These are phyloP conservation scores for Stachybotrys chlorohalonatus DNA, from an alignment of 2,329 filamentous ascomycete genomes.

Conservation along the genomic window DNA sequence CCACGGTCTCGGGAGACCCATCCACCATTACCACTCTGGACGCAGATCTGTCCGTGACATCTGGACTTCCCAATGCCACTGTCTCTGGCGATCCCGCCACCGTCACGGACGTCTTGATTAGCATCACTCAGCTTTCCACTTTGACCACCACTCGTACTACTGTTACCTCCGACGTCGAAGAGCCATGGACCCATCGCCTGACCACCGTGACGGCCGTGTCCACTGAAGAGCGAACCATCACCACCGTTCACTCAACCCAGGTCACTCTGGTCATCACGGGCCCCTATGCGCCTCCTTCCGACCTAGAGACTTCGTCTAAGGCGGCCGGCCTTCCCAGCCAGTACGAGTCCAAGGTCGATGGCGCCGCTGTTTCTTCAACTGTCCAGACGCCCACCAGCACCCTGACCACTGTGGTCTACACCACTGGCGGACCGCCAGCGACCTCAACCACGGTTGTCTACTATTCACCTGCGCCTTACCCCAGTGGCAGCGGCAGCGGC, in stretches of 20 bases:
- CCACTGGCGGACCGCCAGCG: slow-evolving; percentile 15
- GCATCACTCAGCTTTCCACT: slow-evolving; percentile 6
- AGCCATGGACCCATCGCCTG: slow-evolving; percentile 6
- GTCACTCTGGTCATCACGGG: slow-evolving; percentile 13
- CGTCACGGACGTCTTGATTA: background rate
- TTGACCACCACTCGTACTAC: slow-evolving; percentile 3
- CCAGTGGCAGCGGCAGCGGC: slow-evolving; percentile 18
- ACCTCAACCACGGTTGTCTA: slow-evolving; percentile 23
- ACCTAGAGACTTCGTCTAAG: background rate
- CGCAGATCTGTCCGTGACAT: slow-evolving; percentile 12
- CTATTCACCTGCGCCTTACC: slow-evolving; percentile 15
- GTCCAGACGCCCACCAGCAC: slow-evolving; percentile 14
- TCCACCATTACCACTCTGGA: slow-evolving; percentile 16
- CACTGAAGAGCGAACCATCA: slow-evolving; percentile 16
- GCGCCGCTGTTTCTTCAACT: slow-evolving; percentile 10
- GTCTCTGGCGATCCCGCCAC: slow-evolving; percentile 7
- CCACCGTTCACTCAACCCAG: slow-evolving; percentile 10
- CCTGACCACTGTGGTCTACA: slow-evolving; percentile 20
- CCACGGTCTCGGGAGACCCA: slow-evolving; percentile 14
- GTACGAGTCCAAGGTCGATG: slow-evolving; percentile 10
- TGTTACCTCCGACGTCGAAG: slow-evolving; percentile 19
- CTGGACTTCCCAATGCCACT: slow-evolving; percentile 10
- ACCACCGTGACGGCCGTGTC: slow-evolving; percentile 16
- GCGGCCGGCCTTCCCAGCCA: background rate
- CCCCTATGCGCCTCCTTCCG: background rate